Conservation (phyloP, 306 rosid genomes). For the Sesbania bispinosa region DNA sequence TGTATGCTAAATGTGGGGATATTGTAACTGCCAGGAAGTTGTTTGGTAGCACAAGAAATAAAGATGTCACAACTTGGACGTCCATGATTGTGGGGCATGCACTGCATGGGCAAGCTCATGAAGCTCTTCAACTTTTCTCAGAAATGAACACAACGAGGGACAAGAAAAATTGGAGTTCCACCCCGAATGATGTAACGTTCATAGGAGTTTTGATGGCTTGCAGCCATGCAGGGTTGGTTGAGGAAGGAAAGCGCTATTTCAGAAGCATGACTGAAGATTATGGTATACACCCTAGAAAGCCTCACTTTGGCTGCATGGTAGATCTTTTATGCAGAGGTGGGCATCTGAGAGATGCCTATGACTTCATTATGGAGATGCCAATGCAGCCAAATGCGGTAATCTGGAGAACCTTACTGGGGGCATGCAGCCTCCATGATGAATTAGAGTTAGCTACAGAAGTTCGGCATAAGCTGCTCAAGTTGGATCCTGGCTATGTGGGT, state of each 20-base stretch:
- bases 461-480: conserved; percentile 31
- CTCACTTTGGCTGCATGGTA: conserved; percentile 66
- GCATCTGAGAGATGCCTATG: conserved; percentile 43
- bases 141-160: conserved; percentile 14
- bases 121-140: conserved; percentile 36
- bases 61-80: conserved; percentile 66
- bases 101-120: conserved; percentile 46
- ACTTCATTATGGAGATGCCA: conserved; percentile 44
- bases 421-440: conserved; percentile 50
- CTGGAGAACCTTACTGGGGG: conserved; percentile 60
- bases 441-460: conserved; percentile 44
- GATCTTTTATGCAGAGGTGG: conserved; percentile 66
- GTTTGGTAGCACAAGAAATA: conserved; percentile 44
- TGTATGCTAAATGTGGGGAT: conserved; percentile 60
- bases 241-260: conserved; percentile 56
- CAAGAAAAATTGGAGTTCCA: conserved; percentile 6
- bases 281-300: conserved; percentile 48
- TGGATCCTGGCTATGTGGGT: conserved; percentile 53
- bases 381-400: conserved; percentile 36
- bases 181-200: conserved; percentile 54
- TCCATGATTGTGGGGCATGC: conserved; percentile 71
- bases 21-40: conserved; percentile 39
- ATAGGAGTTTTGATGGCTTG: conserved; percentile 73
- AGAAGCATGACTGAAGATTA: conserved; percentile 48
- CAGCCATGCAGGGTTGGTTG: conserved; percentile 64